Evolutionary conservation across 2,329 filamentous ascomycete species (phyloP), one percentile per base, ranked within the genome.

Genomic region (Trichoderma gracile): DNA sequence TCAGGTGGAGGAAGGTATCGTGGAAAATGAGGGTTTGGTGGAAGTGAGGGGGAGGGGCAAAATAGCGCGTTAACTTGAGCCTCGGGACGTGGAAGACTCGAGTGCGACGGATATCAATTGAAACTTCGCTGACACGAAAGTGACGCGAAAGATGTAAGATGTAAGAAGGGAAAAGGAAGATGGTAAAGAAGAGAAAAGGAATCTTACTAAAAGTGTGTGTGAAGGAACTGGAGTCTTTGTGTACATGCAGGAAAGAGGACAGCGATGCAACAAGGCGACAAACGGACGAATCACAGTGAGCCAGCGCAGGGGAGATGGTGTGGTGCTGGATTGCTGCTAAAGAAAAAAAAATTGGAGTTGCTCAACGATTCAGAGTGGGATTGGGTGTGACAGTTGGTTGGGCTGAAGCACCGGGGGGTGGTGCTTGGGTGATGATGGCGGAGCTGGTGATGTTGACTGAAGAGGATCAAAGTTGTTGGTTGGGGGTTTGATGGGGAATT

Each of bases 1-100:
- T 17, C 2, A 5, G 45, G 56, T 30, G 56, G 45, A n/a, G 45
- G 45, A 8, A 14, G 5, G 25, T 38, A 52, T 50, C 56, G 25
- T 25, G 56, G 42, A 45, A 52, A 19, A 3, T 43, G 12, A 38
- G 33, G 33, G 30, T 50, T 30, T 23, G 25, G 47, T 30, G 40
- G 40, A 30, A 63, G 38, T 54, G 49, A 46, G 50, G 54, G 54
- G 53, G 61, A 58, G 61, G 61, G 61, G 53, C 45, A 49, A 59
- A 57, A 43, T 57, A 43, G 47, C 47, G 47, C 58, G 45, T 50
- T 23, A 7, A 6, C 4, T 40, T 40, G 14, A 14, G 21, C n/a
- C 14, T 49, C 46, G 46, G 14, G 21, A 23, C 7, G 19, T 14
- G 10, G 21, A 42, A 21, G 7, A n/a, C 52, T 38, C 30, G 14